Base-by-base conservation (phyloP, 2,329 filamentous ascomycete genomes). In the Fusarium acutatum region DNA sequence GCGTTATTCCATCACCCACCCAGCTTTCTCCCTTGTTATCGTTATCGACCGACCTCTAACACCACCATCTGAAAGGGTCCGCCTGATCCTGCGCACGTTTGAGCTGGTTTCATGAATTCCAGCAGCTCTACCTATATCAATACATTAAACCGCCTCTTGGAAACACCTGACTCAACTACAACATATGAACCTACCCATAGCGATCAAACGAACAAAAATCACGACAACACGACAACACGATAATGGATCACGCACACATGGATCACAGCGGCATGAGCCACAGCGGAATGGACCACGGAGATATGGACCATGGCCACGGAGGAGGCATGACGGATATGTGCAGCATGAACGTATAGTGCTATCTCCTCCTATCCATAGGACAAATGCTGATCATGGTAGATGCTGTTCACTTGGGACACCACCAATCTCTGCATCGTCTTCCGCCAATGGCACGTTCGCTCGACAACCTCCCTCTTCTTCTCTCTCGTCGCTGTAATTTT, bases 361-460 rank as follows among this genome's bases (percentile, higher is more conserved):
- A 24, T 49, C 24, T 41, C 34, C 18, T 10, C 38, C 47, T 56
- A 32, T 49, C 22, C 34, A 32, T 61, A 47, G 30, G 37, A 41
- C 75, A 78, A 49, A 79, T 68, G 64, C 38, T 63, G 26, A 67
- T 35, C 58, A 26, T n/a, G 26, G n/a, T 41, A 97, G 95, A 98
- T 98, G 96, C 91, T 98, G 75, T 99, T 99, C 86, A 98, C 95
- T 70, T 99, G 96, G 96, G 91, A 95, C 82, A 96, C 95, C 6
- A 90, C 88, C 64, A 93, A 98, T 84, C 94, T 99, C 74, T 99
- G 96, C 88, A 97, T 99, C 83, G 90, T 99, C 82, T 99, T 98
- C 87, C 89, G 88, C 77, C 90, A 92, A 83, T 99, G 96, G 96
- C 95, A 94, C 84, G 85, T 99, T 82, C 91, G 88, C 71, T 91